Evolutionary conservation across 2,329 filamentous ascomycete genomes (phyloP), one percentile per base, ranked within the genome.

Genomic region (Elsinoe necatrix): DNA sequence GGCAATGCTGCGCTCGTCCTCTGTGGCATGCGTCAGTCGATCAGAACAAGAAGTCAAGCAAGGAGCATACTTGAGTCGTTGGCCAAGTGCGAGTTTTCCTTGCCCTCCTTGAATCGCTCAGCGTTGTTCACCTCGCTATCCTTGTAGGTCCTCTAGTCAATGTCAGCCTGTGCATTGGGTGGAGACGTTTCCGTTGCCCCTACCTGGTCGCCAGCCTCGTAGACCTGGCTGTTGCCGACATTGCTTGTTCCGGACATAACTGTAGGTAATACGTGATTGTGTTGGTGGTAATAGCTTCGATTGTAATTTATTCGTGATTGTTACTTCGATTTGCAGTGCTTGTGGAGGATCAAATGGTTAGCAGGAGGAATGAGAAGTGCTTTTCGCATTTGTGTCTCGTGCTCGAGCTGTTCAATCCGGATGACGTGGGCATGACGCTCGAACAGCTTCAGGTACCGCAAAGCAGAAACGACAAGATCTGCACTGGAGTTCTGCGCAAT

Each of bases 121-220:
- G 77, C 74, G 21, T 77, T 71, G 41, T 77, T 72, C 54, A 75
- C 62, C 60, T 79, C 73, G 52, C 54, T 55, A 57, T 66, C 55
- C 60, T 81, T 79, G 60, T 72, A 68, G 69, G 83, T 89, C 65
- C 81, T 80, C 77, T 70, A 42, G 42, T 21, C 39, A 14, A 12
- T 54, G 50, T 61, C 21, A 20, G 39, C 42, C 16, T 4, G 11
- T 39, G 27, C 27, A 4, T 9, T 9, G 9, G 27, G 27, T 29
- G 4, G 27, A 4, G 4, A 4, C 27, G 9, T 4, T 29, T 9
- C 4, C 27, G n/a, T 20, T 14, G 42, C 37, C 41, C 12, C 16
- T 64, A 72, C 69, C 71, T 93, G 87, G 72, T 93, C 87, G 58
- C 83, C 85, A 57, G 79, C 84, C 73, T 91, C 86, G 73, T 93